phyloP scores from a whole-genome alignment of 73 alveolate genomes.

The Paramecium caudatum region DNA sequence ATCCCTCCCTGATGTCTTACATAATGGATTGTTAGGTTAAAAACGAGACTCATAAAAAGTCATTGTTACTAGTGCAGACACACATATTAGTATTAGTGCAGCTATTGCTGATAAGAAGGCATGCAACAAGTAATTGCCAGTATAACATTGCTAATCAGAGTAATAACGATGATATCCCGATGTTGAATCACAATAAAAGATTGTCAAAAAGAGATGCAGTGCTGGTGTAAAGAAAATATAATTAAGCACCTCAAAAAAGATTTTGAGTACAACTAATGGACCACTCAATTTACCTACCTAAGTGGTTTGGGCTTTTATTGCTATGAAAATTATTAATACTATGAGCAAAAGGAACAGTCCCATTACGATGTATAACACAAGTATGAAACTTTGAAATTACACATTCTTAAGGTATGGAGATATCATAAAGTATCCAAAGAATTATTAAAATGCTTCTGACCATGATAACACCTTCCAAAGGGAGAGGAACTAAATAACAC shows the following conservation, averaged over 20 bases:
- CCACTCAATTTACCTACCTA: conserved; percentile 62
- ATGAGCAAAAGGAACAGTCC: conserved; percentile 56
- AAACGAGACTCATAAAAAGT: conserved; percentile 71
- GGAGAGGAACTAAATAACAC: conserved; percentile 33
- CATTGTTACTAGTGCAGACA: conserved; percentile 52
- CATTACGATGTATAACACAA: conserved; percentile 63
- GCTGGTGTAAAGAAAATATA: conserved; percentile 60
- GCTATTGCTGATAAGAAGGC: conserved; percentile 67
- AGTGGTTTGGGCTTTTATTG: conserved; percentile 62
- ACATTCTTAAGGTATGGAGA: conserved; percentile 58
- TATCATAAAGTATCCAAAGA: conserved; percentile 75
- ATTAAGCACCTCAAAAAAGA: conserved; percentile 30
- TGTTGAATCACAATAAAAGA: conserved; percentile 60
- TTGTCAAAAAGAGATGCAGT: conserved; percentile 49
- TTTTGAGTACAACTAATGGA: conserved; percentile 51
- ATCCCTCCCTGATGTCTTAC: conserved; percentile 75
- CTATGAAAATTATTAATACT: conserved; percentile 54
- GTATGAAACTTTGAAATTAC: conserved; percentile 53
- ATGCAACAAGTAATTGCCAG: conserved; percentile 73
- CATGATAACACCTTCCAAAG: conserved; percentile 68
- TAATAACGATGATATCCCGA: conserved; percentile 61
- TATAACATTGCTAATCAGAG: conserved; percentile 62
- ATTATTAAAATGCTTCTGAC: conserved; percentile 46
- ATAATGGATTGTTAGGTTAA: conserved; percentile 66
- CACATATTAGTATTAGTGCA: conserved; percentile 1